Evolutionary conservation across 169 alveolate genomes (phyloP).

Genomic region (Theileria annulata): DNA sequence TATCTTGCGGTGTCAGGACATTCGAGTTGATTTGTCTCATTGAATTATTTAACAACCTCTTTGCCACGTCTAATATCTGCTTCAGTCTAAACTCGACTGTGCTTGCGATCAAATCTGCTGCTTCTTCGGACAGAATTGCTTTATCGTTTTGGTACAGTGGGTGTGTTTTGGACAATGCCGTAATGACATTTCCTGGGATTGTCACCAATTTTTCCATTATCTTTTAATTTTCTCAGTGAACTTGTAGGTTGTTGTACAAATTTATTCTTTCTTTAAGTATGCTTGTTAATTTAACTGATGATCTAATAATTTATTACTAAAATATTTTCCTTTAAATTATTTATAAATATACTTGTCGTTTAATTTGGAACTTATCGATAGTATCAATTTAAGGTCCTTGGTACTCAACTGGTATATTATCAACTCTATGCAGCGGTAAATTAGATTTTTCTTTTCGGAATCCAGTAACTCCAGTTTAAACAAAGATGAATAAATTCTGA

Average conservation of each 20-base stretch:
- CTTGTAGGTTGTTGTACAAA: neutral
- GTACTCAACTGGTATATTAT: conserved; percentile 5
- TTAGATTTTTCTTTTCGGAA: neutral
- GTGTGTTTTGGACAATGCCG: conserved; percentile 61
- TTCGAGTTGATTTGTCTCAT: conserved; percentile 32
- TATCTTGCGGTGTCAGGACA: conserved; percentile 40
- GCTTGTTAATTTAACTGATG: neutral
- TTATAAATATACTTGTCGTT: conserved; percentile 9
- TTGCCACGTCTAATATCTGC: conserved; percentile 56
- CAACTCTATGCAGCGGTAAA: conserved; percentile 13
- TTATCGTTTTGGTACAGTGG: conserved; percentile 62
- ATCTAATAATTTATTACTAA: neutral
- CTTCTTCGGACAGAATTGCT: conserved; percentile 43
- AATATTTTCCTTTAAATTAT: neutral
- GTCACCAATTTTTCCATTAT: conserved; percentile 20
- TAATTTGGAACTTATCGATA: conserved; percentile 13
- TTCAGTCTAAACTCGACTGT: conserved; percentile 64
- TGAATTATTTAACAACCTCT: conserved; percentile 39
- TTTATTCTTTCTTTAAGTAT: neutral
- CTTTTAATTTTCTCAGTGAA: conserved; percentile 19
- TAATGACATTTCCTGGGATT: conserved; percentile 48
- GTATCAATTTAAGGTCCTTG: neutral
- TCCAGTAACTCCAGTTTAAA: conserved; percentile 16
- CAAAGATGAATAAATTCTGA: neutral
- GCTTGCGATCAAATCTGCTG: conserved; percentile 63